Base-by-base conservation (phyloP, 2,329 filamentous ascomycete genomes). In the Fusarium mexicanum region DNA sequence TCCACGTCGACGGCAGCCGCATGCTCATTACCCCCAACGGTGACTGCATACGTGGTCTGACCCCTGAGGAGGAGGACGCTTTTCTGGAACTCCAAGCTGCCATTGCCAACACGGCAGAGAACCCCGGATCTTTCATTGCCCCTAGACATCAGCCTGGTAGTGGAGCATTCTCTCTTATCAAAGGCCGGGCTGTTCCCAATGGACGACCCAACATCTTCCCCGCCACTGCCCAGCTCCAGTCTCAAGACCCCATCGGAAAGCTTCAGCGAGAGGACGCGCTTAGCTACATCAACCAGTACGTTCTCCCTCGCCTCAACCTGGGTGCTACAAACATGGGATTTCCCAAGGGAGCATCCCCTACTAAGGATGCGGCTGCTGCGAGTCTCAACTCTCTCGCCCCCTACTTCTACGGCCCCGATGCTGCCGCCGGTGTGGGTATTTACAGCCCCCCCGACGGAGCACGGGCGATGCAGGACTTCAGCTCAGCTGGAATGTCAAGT, bases 21-120 rank as follows among this genome's bases (percentile, higher is more conserved):
- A 90, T 93, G 72, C 87, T 95, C 74, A 89, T 95, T 60, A 95
- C 93, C 1, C 92, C 93, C 1, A 91, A 92, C 70, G 93, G 93
- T 17, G 91, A 94, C 71, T 93, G 92, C 79, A 86, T 96, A n/a
- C 91, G 92, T 73, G 92, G 93, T 66, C 83, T 96, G 61, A 91
- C 87, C 3, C 83, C 87, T 8, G 89, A 92, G 47, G 91, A 95
- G 71, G 93, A 95, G 78, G 86, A 91, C 40, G 87, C 88, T 9
- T 95, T 93, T 74, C 84, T 96, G 17, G 86, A 90, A 58, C 86
- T 96, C 10, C 94, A 96, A 80, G 84, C 86, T 54, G 83, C 84
- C 12, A 83, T 94, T 50, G 86, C 87, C 6, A 79, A 81, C 14
- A 83, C 84, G 43, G 85, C 87, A 20, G 83, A 85, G 53, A 86